These are phyloP conservation scores for Liquidambar formosana DNA, from an alignment of 164 flowering plant species.

Conservation along the genomic window DNA sequence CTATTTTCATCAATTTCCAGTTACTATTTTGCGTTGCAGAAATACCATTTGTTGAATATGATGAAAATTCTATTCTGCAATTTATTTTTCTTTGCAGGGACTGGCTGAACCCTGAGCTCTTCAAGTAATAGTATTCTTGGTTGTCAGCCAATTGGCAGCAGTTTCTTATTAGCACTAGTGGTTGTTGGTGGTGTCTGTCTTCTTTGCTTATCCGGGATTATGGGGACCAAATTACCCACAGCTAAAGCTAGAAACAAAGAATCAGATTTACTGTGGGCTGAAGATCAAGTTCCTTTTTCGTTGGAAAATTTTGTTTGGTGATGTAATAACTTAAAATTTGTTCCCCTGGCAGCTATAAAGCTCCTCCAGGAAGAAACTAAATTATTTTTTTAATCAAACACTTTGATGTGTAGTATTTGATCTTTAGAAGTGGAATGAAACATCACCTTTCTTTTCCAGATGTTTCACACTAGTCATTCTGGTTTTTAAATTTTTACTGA, in stretches of 20 bases:
- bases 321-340: too few relatives aligned
- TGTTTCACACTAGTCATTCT: too few relatives aligned
- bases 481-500: too few relatives aligned
- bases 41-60: neutral
- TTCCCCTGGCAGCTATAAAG: too few relatives aligned
- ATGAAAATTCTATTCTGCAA: neutral
- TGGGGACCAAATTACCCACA: neutral
- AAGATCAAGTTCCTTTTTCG: neutral
- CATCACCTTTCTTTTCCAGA: too few relatives aligned
- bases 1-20: neutral
- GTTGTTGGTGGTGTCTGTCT: neutral
- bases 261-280: neutral
- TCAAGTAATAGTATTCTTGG: slow-evolving; percentile 40
- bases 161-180: neutral
- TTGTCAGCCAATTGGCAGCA: neutral
- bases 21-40: neutral
- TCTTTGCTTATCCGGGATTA: too few relatives aligned
- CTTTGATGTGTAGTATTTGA: too few relatives aligned
- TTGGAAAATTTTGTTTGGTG: neutral
- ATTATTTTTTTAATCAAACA: too few relatives aligned
- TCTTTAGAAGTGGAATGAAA: too few relatives aligned
- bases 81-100: slow-evolving; percentile 52
- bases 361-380: too few relatives aligned
- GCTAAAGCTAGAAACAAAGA: neutral
- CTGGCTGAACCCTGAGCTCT: slow-evolving; percentile 80